Evolutionary conservation across 805 yeast species (phyloP), one percentile per base, ranked within the genome.

Genomic region (Candida railenensis): DNA sequence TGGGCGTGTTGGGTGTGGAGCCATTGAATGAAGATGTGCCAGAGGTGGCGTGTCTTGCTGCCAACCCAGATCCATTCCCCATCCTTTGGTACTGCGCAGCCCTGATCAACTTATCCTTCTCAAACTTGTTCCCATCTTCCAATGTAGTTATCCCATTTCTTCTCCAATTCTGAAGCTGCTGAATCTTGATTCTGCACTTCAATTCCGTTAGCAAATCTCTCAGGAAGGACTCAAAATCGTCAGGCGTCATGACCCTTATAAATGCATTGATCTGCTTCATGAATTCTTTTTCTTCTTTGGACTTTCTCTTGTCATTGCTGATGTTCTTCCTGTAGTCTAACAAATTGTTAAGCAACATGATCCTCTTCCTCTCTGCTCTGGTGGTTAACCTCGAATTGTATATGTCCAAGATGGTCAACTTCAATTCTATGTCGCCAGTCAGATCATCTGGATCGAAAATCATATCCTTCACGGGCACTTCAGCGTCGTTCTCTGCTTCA

Each of bases 401-500:
- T 37, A 94, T 91, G 52, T 89, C 96, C 54, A 94, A 70, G 2
- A 91, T 84, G 0, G 96, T 82, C 50, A 94, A 74, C 65, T 94
- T 94, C 61, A 94, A 77, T 59, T 94, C 96, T 40, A 92, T 86
- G 62, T 94, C 99, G 37, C 85, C 83, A 19, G 85, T 82, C 45
- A 83, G 82, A 58, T 94, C 99, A 44, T 53, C 98, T 0, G 92
- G 88, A 57, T 94, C 98, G 59, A 95, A 94, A 1, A 85, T 79
- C 96, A 94, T 89, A 62, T 94, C 99, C 61, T 94, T 94, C 16
- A 94, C 89, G 0, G 94, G 84, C 46, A 85, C 76, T 66, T 94
- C 99, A 0, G 99, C 98, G 46, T 94, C 99, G 58, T 94, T 94
- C 62, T 94, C 99, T 34, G 87, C 90, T 63, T 94, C 99, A 48